phyloP scores from a whole-genome alignment of 331 rosid genomes.

The Acacia pycnantha region DNA sequence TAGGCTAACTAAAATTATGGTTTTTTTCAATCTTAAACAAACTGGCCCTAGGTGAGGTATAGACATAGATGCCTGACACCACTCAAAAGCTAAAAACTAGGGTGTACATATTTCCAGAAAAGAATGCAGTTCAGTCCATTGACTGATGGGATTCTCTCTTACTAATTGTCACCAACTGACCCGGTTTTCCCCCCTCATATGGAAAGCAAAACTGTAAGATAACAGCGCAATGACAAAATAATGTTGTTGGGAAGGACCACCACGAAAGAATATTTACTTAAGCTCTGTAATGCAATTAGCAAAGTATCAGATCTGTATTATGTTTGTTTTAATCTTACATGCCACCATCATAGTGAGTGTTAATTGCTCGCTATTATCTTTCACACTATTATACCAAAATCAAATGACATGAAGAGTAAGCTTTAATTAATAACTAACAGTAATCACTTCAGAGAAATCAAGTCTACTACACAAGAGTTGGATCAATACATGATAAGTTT shows the following conservation, averaged over 20 bases:
- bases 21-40: background rate
- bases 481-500: background rate
- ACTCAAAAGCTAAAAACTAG: background rate
- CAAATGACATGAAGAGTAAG: slow-evolving; percentile 10
- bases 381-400: slow-evolving; percentile 12
- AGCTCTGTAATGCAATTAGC: background rate
- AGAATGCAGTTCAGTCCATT: background rate
- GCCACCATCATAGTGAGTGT: background rate
- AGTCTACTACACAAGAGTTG: background rate
- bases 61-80: background rate
- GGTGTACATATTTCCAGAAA: background rate
- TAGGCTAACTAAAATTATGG: background rate
- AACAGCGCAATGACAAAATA: background rate
- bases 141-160: background rate
- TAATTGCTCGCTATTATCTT: background rate
- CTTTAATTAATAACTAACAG: background rate
- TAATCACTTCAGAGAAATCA: slow-evolving; percentile 9
- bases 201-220: background rate
- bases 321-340: background rate
- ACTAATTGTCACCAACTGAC: background rate
- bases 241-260: background rate
- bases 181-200: background rate
- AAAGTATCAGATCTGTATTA: background rate
- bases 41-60: background rate
- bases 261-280: background rate